phyloP scores from a whole-genome alignment of 2,329 filamentous ascomycete species.

The Dactylellina drechsleri region DNA sequence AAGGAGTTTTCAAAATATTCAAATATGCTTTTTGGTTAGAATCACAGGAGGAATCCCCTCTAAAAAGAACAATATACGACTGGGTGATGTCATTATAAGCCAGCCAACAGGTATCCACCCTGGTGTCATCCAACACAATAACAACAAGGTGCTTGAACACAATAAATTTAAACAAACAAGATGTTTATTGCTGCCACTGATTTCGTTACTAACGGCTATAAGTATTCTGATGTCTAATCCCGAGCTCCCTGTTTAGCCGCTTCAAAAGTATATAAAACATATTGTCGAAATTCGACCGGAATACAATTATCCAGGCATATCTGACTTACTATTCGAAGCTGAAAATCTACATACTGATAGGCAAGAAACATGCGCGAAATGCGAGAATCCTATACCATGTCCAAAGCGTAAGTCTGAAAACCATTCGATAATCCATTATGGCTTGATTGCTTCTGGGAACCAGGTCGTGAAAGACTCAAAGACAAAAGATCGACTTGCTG shows the following conservation, averaged over 20 bases:
- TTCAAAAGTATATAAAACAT: not conserved
- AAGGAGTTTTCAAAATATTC: slow-evolving; percentile 19
- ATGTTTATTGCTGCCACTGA: slow-evolving; percentile 5
- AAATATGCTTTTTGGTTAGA: slow-evolving; percentile 31
- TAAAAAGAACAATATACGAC: slow-evolving; percentile 22
- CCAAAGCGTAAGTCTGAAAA: not conserved
- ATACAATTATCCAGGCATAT: slow-evolving; percentile 17
- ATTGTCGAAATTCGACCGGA: not conserved
- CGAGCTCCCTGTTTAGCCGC: not conserved
- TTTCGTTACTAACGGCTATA: slow-evolving; percentile 21
- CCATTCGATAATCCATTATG: slow-evolving; percentile 12
- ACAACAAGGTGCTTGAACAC: slow-evolving; percentile 7
- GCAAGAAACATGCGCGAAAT: not conserved
- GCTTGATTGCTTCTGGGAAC: slow-evolving; percentile 15
- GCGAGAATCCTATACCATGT: not conserved
- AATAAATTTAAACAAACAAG: not conserved
- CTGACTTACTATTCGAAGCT: not conserved
- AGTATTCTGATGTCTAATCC: slow-evolving; percentile 18
- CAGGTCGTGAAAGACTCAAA: slow-evolving; percentile 10
- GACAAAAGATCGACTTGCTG: not conserved
- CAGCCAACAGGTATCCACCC: slow-evolving; percentile 13
- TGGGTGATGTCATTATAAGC: slow-evolving; percentile 35
- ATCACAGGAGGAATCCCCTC: slow-evolving; percentile 35
- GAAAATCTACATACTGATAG: not conserved
- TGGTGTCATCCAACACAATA: slow-evolving; percentile 40